Evolutionary conservation across 768 basidiomycete species (phyloP).

Genomic region (Boletus sp.): DNA sequence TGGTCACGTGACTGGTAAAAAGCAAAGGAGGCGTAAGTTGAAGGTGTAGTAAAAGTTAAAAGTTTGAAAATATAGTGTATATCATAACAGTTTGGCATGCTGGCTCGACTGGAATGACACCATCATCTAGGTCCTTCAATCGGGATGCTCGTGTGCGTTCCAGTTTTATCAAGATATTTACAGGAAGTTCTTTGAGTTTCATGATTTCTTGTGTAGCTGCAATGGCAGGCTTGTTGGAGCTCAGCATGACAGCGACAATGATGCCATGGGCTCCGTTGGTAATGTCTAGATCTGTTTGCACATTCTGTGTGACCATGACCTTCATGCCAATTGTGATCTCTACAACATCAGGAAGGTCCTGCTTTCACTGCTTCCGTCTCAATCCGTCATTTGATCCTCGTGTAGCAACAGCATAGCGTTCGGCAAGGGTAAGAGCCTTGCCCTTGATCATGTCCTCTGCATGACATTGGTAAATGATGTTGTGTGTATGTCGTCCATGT

Average conservation of each 20-base stretch:
- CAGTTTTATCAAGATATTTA: neutral
- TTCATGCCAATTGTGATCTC: constrained; percentile 34
- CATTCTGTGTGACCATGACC: constrained; percentile 38
- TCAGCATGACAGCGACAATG: neutral
- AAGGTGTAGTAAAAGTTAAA: too few species aligned
- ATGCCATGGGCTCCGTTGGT: constrained; percentile 36
- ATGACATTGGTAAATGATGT: neutral
- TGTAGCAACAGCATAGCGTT: neutral
- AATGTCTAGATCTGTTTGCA: constrained; percentile 40
- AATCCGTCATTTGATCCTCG: neutral
- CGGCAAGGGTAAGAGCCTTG: neutral
- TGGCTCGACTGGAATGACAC: neutral
- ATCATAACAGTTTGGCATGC: neutral
- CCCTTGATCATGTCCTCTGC: neutral
- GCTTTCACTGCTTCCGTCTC: neutral
- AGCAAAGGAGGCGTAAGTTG: too few species aligned
- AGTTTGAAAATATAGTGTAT: too few species aligned
- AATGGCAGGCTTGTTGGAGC: neutral
- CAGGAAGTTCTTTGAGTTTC: neutral
- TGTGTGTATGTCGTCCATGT: neutral
- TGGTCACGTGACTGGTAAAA: too few species aligned
- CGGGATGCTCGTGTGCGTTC: neutral
- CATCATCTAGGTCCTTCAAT: neutral
- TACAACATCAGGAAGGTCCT: constrained; percentile 9
- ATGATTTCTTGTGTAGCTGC: neutral